Evolutionary conservation across 2,329 filamentous ascomycete species (phyloP), one percentile per base, ranked within the genome.

Genomic region (Bipolaris bicolor): DNA sequence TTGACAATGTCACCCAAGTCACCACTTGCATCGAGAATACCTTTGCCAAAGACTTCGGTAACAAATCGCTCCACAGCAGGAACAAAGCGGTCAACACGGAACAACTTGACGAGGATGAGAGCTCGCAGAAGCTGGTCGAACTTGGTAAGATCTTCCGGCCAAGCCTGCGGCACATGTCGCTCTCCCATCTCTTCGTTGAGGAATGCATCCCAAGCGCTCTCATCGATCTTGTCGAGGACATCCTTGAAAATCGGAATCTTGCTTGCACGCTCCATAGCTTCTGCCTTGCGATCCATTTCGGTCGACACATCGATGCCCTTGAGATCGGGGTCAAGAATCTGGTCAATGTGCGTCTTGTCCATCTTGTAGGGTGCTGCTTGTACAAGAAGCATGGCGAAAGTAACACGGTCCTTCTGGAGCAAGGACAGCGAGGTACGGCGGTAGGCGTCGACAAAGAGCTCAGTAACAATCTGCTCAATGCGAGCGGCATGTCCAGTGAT

Each of bases 301-400:
- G 88, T 90, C 0, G 90, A 96, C 24, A 96, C 81, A 74, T 97
- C 94, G 40, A 85, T 85, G 57, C 90, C 92, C 61, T 89, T 84
- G 34, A 96, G 80, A 49, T 86, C 86, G 48, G 89, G 85, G 70
- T 97, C 93, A 3, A 99, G 84, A 40, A 99, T 88, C 31, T 87
- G 83, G 69, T 99, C 96, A 63, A 99, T 90, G 59, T 97, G 82
- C 11, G 84, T 83, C 81, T 93, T 95, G 76, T 99, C 92, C 90
- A 98, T 97, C 68, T 91, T 87, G 80, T 94, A 97, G 0, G 95
- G 95, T n/a, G 94, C 90, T 5, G 94, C 95, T 78, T 98, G 95
- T 6, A 93, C 92, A 43, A 99, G 87, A 49, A 99, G 86, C 85
- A 99, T 94, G 29, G 93, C 96, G 46, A 99, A 85, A 0, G 94